A percentile compares a stretch with the other conserved stretches of the same genome.
Evolutionary conservation across 108 stramenopile genomes (phyloP).

Genomic region (Seminavis robusta): DNA sequence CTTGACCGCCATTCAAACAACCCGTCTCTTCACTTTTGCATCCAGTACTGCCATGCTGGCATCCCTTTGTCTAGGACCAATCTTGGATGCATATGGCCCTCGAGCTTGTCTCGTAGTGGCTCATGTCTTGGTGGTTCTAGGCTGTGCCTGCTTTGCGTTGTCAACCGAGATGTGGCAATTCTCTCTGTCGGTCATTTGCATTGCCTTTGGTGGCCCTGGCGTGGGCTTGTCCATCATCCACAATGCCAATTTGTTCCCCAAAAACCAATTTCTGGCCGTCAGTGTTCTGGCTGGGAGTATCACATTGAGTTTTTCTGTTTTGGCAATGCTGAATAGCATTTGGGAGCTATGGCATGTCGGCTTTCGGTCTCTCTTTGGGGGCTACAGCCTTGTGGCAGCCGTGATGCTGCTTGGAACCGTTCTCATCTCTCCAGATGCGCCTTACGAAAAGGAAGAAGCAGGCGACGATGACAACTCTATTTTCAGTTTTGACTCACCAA

Average conservation of each 20-base stretch:
- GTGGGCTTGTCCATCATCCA: not conserved
- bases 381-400: conserved; percentile 1
- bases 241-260: not conserved
- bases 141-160: not conserved
- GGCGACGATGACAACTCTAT: not conserved
- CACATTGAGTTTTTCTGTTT: conserved; percentile 18
- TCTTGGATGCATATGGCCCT: not conserved
- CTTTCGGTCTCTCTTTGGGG: conserved; percentile 18
- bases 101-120: not conserved
- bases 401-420: conserved; percentile 9
- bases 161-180: not conserved
- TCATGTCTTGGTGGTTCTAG: not conserved
- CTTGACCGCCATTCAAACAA: not conserved
- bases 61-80: not conserved
- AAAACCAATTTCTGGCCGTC: not conserved
- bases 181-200: not conserved
- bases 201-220: not conserved
- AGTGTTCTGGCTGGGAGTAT: not conserved
- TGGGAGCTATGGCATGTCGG: conserved; percentile 15
- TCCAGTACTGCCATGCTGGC: not conserved
- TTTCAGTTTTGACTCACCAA: not conserved
- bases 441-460: conserved; percentile 11
- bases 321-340: conserved; percentile 22
- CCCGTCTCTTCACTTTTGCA: not conserved
- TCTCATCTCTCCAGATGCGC: conserved; percentile 28